Evolutionary conservation across 2,329 filamentous ascomycete species (phyloP).

Genomic region (Colletotrichum agaves): DNA sequence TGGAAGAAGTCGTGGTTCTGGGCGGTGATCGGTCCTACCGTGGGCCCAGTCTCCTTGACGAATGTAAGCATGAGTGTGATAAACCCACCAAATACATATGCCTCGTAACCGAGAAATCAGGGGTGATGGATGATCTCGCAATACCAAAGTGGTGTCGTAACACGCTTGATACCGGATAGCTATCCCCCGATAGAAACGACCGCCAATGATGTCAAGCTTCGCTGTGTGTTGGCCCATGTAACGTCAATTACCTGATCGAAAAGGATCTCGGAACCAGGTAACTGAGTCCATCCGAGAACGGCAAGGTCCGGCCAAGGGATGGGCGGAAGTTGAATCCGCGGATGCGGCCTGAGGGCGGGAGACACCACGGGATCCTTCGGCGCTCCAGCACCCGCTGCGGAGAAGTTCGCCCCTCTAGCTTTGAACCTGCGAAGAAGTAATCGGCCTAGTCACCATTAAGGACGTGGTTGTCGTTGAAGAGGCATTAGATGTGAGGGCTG

Average conservation of each 20-base stretch:
- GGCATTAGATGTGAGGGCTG: constrained; percentile 7
- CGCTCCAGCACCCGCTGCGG: neutral
- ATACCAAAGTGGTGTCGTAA: accelerated
- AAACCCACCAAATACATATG: too few species aligned
- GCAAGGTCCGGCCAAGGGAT: constrained; percentile 17
- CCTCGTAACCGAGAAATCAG: too few species aligned
- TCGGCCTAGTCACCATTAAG: neutral
- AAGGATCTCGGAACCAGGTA: constrained; percentile 7
- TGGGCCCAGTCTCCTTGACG: too few species aligned
- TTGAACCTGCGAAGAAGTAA: neutral
- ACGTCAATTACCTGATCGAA: neutral
- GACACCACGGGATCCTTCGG: neutral
- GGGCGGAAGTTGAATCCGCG: constrained; percentile 25
- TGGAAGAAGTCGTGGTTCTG: too few species aligned
- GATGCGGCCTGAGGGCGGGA: neutral
- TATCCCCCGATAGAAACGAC: neutral
- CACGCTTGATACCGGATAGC: neutral
- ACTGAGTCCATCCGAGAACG: constrained; percentile 4
- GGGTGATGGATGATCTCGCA: neutral
- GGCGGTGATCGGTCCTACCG: too few species aligned
- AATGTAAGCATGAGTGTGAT: too few species aligned
- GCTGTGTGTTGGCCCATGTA: neutral
- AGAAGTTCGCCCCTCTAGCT: neutral
- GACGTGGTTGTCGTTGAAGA: neutral
- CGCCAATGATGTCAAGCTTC: neutral